These are phyloP conservation scores for Globisporangium abappressorium DNA, from an alignment of 352 stramenopile species.

Conservation along the genomic window DNA sequence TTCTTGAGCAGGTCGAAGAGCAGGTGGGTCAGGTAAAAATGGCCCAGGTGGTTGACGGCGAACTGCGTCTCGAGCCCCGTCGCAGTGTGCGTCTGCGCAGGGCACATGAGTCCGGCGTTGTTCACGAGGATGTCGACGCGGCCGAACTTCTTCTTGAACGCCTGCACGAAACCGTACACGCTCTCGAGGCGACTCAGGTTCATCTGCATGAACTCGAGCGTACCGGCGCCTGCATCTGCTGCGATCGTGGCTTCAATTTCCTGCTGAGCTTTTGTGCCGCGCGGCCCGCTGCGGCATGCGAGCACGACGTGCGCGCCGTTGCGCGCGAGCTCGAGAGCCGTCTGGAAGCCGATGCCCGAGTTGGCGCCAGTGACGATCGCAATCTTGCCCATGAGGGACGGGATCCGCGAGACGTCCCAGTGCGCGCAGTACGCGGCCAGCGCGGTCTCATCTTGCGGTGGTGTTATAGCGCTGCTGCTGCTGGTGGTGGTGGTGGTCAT, in stretches of 20 bases:
- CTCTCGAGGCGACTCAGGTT: slow-evolving; percentile 42
- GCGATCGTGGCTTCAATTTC: slow-evolving; percentile 26
- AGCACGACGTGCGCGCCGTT: slow-evolving; percentile 75
- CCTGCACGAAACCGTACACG: slow-evolving; percentile 29
- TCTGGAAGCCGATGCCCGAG: slow-evolving; percentile 84
- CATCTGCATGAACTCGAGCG: slow-evolving; percentile 39
- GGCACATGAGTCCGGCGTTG: slow-evolving; percentile 53
- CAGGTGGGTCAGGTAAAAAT: slow-evolving; percentile 53
- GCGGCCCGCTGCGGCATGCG: slow-evolving; percentile 59
- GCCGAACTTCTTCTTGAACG: slow-evolving; percentile 36
- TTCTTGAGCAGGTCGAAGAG: slow-evolving; percentile 48
- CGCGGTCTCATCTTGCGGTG: not conserved
- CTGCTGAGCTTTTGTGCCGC: slow-evolving; percentile 25
- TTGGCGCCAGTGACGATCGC: slow-evolving; percentile 83
- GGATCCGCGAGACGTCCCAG: slow-evolving; percentile 27
- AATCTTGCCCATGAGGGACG: slow-evolving; percentile 48
- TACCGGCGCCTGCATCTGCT: not conserved
- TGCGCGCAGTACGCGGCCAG: slow-evolving; percentile 1
- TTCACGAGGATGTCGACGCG: slow-evolving; percentile 55
- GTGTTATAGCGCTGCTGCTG: not conserved
- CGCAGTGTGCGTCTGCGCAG: slow-evolving; percentile 27
- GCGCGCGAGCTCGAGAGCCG: slow-evolving; percentile 49
- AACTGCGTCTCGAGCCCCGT: slow-evolving; percentile 59
- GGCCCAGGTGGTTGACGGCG: slow-evolving; percentile 55
- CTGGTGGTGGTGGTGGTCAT: not conserved